phyloP scores from a whole-genome alignment of 192 early-diverging fungal genomes.

The Dissophora globulifera region DNA sequence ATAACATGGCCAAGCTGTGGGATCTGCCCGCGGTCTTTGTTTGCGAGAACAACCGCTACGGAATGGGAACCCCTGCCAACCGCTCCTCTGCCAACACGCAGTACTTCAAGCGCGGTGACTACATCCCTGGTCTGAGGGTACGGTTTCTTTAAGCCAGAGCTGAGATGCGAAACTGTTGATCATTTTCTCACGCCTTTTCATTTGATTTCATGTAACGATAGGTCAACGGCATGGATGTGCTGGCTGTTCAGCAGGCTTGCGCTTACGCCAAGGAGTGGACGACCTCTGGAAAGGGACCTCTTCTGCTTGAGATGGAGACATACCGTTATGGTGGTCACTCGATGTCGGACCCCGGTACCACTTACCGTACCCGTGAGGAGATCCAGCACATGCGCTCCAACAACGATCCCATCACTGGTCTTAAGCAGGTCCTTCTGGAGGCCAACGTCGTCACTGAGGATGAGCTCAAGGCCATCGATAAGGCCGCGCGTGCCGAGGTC shows the following conservation, averaged over 20 bases:
- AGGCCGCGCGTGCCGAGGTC: conserved; percentile 86
- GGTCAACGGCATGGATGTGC: conserved; percentile 93
- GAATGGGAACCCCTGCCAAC: conserved; percentile 94
- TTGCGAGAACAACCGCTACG: conserved; percentile 99
- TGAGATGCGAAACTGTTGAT: too few relatives aligned
- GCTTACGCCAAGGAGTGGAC: conserved; percentile 89
- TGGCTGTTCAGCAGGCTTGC: conserved; percentile 91
- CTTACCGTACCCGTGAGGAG: conserved; percentile 99
- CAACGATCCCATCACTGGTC: conserved; percentile 92
- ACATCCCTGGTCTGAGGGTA: conserved; percentile 93
- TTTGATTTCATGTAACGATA: conserved; percentile 9
- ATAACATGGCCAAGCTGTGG: conserved; percentile 99
- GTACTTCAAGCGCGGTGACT: conserved; percentile 96
- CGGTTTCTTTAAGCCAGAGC: too few relatives aligned
- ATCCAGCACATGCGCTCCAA: conserved; percentile 97
- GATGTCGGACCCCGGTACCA: conserved; percentile 99
- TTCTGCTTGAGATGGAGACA: conserved; percentile 95
- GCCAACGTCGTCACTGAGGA: conserved; percentile 78
- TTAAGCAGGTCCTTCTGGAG: conserved; percentile 87
- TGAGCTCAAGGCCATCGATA: conserved; percentile 95
- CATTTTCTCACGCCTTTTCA: not conserved
- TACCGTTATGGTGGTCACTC: conserved; percentile 99
- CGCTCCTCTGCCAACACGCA: conserved; percentile 93
- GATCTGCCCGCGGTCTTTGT: conserved; percentile 91
- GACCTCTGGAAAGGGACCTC: conserved; percentile 83